A percentile compares a stretch with the other conserved stretches of the same genome.
Evolutionary conservation across 2,329 filamentous ascomycete species (phyloP).

Genomic region (Aspergillus melleus): DNA sequence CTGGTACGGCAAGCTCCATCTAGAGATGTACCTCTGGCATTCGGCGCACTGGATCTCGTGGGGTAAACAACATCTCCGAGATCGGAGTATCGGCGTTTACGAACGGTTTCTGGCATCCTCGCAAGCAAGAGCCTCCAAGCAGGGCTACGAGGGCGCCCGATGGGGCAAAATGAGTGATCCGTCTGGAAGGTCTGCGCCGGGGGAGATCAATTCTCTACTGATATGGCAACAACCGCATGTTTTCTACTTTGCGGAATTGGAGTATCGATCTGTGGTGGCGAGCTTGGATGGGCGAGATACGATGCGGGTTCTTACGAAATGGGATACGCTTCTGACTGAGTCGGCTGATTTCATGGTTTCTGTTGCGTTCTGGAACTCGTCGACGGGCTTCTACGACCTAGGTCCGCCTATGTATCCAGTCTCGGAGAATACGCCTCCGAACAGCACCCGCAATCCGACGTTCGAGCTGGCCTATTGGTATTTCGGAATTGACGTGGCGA

Average conservation of each 20-base stretch:
- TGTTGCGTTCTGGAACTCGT: conserved; percentile 56
- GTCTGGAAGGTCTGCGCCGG: conserved; percentile 56
- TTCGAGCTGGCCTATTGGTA: conserved; percentile 64
- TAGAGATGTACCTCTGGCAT: conserved; percentile 59
- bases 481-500: conserved; percentile 58
- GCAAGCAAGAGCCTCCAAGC: conserved; percentile 34
- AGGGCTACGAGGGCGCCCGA: conserved; percentile 47
- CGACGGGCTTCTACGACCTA: conserved; percentile 54
- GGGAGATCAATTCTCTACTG: conserved; percentile 61
- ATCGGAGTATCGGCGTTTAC: conserved; percentile 34
- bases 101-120: conserved; percentile 45
- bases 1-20: conserved; percentile 59
- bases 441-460: conserved; percentile 57
- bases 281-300: conserved; percentile 33
- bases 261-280: conserved; percentile 44
- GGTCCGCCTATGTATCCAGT: conserved; percentile 54
- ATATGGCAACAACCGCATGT: conserved; percentile 65
- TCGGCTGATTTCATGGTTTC: conserved; percentile 62
- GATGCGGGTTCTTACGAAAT: conserved; percentile 41
- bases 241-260: conserved; percentile 60
- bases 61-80: conserved; percentile 2
- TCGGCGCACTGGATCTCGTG: conserved; percentile 46
- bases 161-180: conserved; percentile 61
- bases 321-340: conserved; percentile 54
- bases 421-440: conserved; percentile 60